Conservation (phyloP, 106 monocot species). For the Dendrobium chrysotoxum region DNA sequence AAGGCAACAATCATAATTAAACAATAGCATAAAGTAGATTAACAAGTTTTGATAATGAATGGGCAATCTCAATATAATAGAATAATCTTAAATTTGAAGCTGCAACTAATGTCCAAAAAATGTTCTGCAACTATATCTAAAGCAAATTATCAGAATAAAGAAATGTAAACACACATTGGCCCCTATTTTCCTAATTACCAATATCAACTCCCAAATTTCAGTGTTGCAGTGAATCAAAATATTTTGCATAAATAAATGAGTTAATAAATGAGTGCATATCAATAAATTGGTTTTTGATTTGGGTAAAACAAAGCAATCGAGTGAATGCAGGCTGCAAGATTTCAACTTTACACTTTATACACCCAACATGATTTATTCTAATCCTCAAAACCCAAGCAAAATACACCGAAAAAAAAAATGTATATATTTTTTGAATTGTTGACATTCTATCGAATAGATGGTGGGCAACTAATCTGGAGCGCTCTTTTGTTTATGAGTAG, state of each 20-base stretch:
- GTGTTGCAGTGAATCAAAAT: neutral
- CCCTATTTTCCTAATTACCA: neutral
- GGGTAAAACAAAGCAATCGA: neutral
- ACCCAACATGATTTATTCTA: too few relatives aligned
- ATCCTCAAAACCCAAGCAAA: neutral
- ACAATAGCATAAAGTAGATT: neutral
- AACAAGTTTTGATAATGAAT: neutral
- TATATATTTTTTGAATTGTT: too few relatives aligned
- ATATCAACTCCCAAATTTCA: neutral
- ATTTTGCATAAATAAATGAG: neutral
- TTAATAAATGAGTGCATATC: neutral
- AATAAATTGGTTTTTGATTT: neutral
- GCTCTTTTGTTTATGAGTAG: constrained; percentile 59
- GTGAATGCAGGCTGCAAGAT: neutral
- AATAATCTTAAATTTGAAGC: neutral
- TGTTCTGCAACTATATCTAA: neutral
- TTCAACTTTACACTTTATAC: neutral
- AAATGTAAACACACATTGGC: too few relatives aligned
- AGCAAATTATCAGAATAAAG: too few relatives aligned
- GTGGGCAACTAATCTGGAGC: constrained; percentile 57
- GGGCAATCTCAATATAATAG: neutral
- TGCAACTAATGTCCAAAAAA: too few relatives aligned
- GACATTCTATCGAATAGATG: constrained; percentile 9
- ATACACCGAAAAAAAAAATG: too few relatives aligned
- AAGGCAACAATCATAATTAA: neutral